Conservation (phyloP, 345 rosid species). For the Populus davidiana region DNA sequence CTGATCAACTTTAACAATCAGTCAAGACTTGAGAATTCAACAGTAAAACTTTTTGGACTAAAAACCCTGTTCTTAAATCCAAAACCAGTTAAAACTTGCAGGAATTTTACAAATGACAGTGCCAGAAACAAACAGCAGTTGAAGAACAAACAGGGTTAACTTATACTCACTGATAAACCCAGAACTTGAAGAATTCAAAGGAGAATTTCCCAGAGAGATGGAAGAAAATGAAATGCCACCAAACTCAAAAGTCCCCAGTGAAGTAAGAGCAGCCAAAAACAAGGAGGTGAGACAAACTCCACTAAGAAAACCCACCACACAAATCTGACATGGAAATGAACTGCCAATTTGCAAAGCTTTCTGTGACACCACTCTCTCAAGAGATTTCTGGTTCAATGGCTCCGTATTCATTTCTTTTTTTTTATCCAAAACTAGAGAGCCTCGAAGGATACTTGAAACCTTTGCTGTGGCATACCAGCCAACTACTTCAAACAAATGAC, state of each 20-base stretch:
- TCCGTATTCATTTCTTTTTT: constrained; percentile 39
- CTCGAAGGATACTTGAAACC: neutral
- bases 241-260: constrained; percentile 56
- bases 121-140: neutral
- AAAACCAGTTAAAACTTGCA: neutral
- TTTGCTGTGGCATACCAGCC: constrained; percentile 13
- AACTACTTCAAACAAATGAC: constrained; percentile 6
- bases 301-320: constrained; percentile 81
- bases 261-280: constrained; percentile 79
- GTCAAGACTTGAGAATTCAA: neutral
- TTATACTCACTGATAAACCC: constrained; percentile 46
- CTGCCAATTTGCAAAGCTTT: constrained; percentile 76
- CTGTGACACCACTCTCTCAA: constrained; percentile 81
- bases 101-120: neutral
- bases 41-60: neutral
- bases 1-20: neutral
- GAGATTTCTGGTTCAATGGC: constrained; percentile 50
- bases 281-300: constrained; percentile 85
- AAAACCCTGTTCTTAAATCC: neutral
- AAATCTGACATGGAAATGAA: constrained; percentile 88
- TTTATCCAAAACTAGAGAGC: neutral
- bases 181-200: constrained; percentile 66
- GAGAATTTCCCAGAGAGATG: constrained; percentile 37
- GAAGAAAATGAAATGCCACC: constrained; percentile 53
- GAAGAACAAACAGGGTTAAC: neutral